Evolutionary conservation across 768 basidiomycete genomes (phyloP).

Genomic region (Leccinellum albellum): DNA sequence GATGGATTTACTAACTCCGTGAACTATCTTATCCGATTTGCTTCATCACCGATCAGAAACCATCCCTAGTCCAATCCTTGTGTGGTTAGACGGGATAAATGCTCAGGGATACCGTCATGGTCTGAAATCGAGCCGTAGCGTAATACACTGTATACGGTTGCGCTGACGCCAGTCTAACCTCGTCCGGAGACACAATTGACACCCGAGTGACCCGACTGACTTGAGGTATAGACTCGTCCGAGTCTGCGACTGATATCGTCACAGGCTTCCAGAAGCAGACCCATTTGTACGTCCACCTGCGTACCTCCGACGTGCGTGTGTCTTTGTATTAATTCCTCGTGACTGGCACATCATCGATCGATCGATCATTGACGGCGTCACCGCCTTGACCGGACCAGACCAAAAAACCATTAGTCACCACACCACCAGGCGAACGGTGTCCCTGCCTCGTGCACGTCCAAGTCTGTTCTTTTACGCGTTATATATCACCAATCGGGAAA

Average conservation of each 20-base stretch:
- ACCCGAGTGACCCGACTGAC: too few species aligned
- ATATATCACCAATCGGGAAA: neutral
- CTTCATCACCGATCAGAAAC: neutral
- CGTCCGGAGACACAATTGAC: too few species aligned
- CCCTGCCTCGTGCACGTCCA: neutral
- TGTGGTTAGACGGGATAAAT: neutral
- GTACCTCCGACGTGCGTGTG: neutral
- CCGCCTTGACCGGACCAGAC: neutral
- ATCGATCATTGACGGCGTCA: neutral
- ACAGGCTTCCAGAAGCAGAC: neutral
- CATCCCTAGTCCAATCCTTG: neutral
- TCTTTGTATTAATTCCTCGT: neutral
- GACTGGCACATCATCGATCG: neutral
- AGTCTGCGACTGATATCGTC: neutral
- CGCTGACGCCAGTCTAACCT: neutral
- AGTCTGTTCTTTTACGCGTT: neutral
- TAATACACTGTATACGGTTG: neutral
- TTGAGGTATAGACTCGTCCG: neutral
- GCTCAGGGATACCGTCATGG: neutral
- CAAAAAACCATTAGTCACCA: neutral
- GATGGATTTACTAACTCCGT: constrained; percentile 2
- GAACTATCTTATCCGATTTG: constrained; percentile 13
- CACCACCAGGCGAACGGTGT: neutral
- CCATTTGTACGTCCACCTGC: neutral
- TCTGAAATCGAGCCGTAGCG: neutral